Evolutionary conservation across 129 eudicot genomes (phyloP).

Genomic region (Arctium minus): DNA sequence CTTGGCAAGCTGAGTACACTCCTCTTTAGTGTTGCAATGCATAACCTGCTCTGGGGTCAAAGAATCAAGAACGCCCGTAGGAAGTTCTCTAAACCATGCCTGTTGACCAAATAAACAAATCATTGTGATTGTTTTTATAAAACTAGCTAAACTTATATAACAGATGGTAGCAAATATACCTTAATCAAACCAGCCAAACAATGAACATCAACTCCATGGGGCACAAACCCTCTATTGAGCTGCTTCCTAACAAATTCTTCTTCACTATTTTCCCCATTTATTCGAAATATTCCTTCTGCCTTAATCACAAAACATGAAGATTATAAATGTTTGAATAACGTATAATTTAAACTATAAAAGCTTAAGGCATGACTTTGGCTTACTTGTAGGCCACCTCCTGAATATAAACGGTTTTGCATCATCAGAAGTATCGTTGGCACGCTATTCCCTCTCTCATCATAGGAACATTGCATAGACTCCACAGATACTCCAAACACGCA

Average conservation of each 20-base stretch:
- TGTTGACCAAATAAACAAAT: constrained; percentile 22
- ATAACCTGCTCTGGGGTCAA: constrained; percentile 84
- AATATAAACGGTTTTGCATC: constrained; percentile 80
- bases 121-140: background rate
- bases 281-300: constrained; percentile 95
- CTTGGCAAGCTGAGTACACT: constrained; percentile 59
- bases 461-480: constrained; percentile 88
- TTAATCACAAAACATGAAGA: constrained; percentile 8
- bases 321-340: background rate
- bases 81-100: constrained; percentile 99
- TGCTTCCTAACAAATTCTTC: constrained; percentile 71
- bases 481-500: constrained; percentile 92
- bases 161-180: constrained; percentile 34
- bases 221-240: constrained; percentile 69
- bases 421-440: constrained; percentile 83
- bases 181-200: constrained; percentile 90
- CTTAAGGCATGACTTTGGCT: background rate
- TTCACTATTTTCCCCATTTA: constrained; percentile 72
- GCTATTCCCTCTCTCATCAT: constrained; percentile 74
- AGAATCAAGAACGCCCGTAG: constrained; percentile 82
- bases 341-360: background rate
- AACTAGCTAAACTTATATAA: background rate
- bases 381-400: constrained; percentile 89
- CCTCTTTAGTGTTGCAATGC: constrained; percentile 89
- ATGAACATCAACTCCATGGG: constrained; percentile 82